A percentile compares a stretch with the other conserved stretches of the same genome.
These are phyloP conservation scores for Colletotrichum liriopes DNA, from an alignment of 2,329 filamentous ascomycete species.

Conservation along the genomic window DNA sequence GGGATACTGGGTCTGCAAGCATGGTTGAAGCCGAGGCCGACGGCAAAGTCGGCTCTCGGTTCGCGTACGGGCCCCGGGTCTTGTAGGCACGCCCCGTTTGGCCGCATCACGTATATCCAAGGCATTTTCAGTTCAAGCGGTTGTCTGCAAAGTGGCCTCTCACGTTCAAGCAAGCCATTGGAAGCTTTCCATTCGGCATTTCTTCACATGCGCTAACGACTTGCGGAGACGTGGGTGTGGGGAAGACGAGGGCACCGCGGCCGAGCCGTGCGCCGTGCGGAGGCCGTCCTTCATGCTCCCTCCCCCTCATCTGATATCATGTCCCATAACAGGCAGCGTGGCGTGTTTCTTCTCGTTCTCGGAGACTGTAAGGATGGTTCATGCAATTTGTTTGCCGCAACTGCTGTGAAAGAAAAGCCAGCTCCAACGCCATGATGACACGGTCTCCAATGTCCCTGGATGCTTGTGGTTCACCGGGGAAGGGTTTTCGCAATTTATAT, in stretches of 20 bases:
- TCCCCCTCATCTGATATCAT: slow-evolving; percentile 8
- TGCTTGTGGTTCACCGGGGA: not conserved
- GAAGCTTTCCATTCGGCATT: not conserved
- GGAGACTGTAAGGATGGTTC: slow-evolving; percentile 22
- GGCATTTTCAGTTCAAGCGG: slow-evolving; percentile 34
- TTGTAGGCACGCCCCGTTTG: slow-evolving; percentile 19
- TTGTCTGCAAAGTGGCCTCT: slow-evolving; percentile 8
- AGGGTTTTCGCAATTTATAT: not conserved
- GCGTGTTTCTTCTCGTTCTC: not conserved
- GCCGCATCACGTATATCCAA: slow-evolving; percentile 21
- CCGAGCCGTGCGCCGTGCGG: slow-evolving; percentile 18
- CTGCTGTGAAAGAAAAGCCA: not conserved
- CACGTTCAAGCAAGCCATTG: slow-evolving; percentile 8
- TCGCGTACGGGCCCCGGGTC: slow-evolving; percentile 18
- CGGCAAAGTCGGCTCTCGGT: not conserved
- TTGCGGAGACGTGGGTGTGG: slow-evolving; percentile 17
- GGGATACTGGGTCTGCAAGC: slow-evolving; percentile 43
- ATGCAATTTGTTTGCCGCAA: slow-evolving; percentile 13
- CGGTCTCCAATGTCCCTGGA: slow-evolving; percentile 4
- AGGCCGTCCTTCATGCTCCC: slow-evolving; percentile 21
- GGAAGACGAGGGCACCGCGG: not conserved
- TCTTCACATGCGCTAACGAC: slow-evolving; percentile 20
- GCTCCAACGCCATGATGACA: slow-evolving; percentile 22
- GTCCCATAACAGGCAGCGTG: slow-evolving; percentile 5
- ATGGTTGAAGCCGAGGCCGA: slow-evolving; percentile 18